Evolutionary conservation across 805 yeast species (phyloP), one percentile per base, ranked within the genome.

Genomic region (Monosporozyma solicola): DNA sequence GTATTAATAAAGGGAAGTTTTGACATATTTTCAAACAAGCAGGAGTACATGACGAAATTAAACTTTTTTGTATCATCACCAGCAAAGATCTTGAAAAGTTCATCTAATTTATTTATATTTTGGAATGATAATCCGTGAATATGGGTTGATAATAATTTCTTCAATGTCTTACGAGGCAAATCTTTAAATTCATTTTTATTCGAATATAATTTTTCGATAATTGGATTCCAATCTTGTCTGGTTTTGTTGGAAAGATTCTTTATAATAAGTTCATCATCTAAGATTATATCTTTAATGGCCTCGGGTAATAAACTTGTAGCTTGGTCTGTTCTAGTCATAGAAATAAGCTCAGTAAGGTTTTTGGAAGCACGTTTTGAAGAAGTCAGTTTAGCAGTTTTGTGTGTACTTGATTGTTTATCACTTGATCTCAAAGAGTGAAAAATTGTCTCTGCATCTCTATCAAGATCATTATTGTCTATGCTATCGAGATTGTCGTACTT

Each of bases 161-260:
- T n/a, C n/a, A 53, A 27, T 39, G 52, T 25, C 50, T 51, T 49
- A 22, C 16, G 20, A 15, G 55, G 24, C 3, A 61, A 46, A 15
- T 55, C 58, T 27, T 48, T 45, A 3, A 68, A 50, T 35, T 51
- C 55, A 11, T 54, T 45, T 16, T 53, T 54, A 24, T 59, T 49
- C 2, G 41, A n/a, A 47, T 53, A 57, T 27, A 66, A 47, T 33
- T 41, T 56, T 1, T 57, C 54, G 25, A 68, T 51, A 16, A 68
- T 59, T 2, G 57, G 55, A 48, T 67, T 62, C 66, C 69, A 68
- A 50, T 66, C 53, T 45, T 58, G 57, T n/a, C 53, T 55, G 3
- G 56, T 53, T 32, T 52, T 57, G 50, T 66, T 62, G 9, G 56
- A 48, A 31, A 68, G 54, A 13, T 63, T 53, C 33, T 52, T 56